Base-by-base conservation (phyloP, 768 basidiomycete species). In the Rhodotorula kratochvilovae region DNA sequence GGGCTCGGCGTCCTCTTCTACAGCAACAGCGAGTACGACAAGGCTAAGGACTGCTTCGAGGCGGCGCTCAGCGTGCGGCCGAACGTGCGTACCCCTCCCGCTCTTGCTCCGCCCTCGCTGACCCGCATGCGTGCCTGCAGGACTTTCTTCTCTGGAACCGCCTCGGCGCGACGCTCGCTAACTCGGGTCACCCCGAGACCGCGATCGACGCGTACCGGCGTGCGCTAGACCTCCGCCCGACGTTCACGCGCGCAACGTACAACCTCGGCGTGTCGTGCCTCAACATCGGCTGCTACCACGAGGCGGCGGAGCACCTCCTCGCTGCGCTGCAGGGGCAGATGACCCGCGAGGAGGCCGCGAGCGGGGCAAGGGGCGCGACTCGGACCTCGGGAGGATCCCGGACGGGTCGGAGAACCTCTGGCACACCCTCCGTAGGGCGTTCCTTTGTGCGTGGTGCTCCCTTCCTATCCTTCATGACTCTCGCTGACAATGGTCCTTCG, bases 231-330 rank as follows among this genome's bases (percentile, higher is more conserved):
- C 82, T 97, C 58, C 86, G 92, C 50, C 96, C 96, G 36, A 94
- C 92, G 0, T 99, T 96, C 80, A 98, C 96, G 1, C 88, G 96
- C 19, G 96, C 94, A 17, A 91, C 97, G 33, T 97, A 95, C 79
- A 99, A 99, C 77, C 91, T 99, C 46, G 96, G 94, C 55, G 96
- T 99, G 36, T 93, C 94, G 31, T 99, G 95, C 78, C 81, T 99
- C 71, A 99, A 99, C 79, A 95, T 98, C 62, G 94, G 93, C 16
- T 92, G 92, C 16, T 86, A 90, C 80, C 89, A 90, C 78, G 96
- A 99, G 82, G 94, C 96, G 1, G 91, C 92, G 8, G 96, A 99
- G 76, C 96, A 99, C 81, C 90, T 96, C 79, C 82, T 96, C 62
- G 88, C 89, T 71, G 93, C 91, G 1, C 81, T 96, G 50, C 85